phyloP scores from a whole-genome alignment of 768 basidiomycete genomes.

The Mrakia frigida region DNA sequence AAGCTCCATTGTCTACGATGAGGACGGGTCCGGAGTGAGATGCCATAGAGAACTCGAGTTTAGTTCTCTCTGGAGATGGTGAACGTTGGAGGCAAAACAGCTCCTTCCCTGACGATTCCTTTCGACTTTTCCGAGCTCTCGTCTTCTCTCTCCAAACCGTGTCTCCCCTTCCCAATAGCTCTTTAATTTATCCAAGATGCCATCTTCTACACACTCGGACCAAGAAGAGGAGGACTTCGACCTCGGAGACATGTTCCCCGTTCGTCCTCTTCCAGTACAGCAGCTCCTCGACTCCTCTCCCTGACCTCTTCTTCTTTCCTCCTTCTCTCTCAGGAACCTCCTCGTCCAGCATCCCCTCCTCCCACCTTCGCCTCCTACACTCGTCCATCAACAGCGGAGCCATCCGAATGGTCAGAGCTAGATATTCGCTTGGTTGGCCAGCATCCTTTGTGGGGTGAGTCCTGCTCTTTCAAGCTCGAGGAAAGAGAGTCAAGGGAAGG shows the following conservation, averaged over 20 bases:
- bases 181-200: slow-evolving; percentile 39
- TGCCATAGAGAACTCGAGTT: not conserved
- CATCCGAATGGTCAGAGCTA: slow-evolving; percentile 47
- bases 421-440: slow-evolving; percentile 67
- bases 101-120: not conserved
- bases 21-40: slow-evolving; percentile 48
- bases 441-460: slow-evolving; percentile 25
- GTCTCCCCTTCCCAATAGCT: not conserved
- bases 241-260: slow-evolving; percentile 38
- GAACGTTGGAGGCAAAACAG: not conserved
- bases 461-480: slow-evolving; percentile 45
- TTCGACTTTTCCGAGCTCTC: not conserved
- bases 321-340: slow-evolving; percentile 34
- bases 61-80: not conserved
- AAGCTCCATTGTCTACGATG: slow-evolving; percentile 83
- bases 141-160: not conserved
- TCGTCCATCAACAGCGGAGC: slow-evolving; percentile 15
- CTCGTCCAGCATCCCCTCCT: slow-evolving; percentile 36
- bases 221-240: slow-evolving; percentile 30
- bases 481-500: too few relatives aligned
- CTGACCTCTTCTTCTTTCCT: not conserved
- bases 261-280: not conserved
- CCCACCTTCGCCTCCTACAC: slow-evolving; percentile 36
- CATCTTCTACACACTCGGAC: slow-evolving; percentile 7
- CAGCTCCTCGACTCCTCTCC: not conserved